Percentiles rank a stretch among this genome's conserved stretches.
phyloP scores from a whole-genome alignment of 805 yeast species.

The Yarrowia porcina region DNA sequence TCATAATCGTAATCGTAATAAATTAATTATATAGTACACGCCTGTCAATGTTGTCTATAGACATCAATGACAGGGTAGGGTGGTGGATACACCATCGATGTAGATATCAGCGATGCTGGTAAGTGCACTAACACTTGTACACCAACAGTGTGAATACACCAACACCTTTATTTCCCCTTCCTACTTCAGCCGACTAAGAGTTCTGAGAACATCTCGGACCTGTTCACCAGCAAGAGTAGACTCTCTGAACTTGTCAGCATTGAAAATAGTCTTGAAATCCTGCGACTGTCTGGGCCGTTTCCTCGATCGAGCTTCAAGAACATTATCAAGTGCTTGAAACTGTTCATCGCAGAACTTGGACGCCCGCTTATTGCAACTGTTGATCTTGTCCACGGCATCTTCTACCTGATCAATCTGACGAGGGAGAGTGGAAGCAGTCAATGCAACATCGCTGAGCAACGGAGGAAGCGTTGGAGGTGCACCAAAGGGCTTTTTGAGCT shows the following conservation, averaged over 20 bases:
- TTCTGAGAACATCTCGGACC: conserved; percentile 13
- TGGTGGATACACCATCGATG: no score
- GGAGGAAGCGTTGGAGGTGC: not conserved
- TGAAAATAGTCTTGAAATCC: conserved; percentile 19
- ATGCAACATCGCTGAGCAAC: not conserved
- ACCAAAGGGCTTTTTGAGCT: not conserved
- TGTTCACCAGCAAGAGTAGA: conserved; percentile 1
- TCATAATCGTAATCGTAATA: conserved; percentile 1
- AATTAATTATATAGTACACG: conserved; percentile 24
- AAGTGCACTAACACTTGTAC: no score
- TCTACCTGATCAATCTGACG: conserved; percentile 11
- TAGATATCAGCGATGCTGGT: no score
- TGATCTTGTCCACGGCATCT: conserved; percentile 32
- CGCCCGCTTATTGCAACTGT: conserved; percentile 30
- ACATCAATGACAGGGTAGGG: not conserved
- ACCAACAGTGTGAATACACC: no score
- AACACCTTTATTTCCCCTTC: no score
- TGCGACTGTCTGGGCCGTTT: conserved; percentile 19
- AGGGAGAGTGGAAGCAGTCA: not conserved
- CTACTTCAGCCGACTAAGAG: conserved; percentile 14
- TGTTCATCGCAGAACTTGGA: conserved; percentile 30
- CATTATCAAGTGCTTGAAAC: conserved; percentile 27
- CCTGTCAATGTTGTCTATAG: not conserved
- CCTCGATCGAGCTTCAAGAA: not conserved
- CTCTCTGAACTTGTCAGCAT: not conserved